Conservation (phyloP, 1,139 yeast species). For the Geotrichum reessii region DNA sequence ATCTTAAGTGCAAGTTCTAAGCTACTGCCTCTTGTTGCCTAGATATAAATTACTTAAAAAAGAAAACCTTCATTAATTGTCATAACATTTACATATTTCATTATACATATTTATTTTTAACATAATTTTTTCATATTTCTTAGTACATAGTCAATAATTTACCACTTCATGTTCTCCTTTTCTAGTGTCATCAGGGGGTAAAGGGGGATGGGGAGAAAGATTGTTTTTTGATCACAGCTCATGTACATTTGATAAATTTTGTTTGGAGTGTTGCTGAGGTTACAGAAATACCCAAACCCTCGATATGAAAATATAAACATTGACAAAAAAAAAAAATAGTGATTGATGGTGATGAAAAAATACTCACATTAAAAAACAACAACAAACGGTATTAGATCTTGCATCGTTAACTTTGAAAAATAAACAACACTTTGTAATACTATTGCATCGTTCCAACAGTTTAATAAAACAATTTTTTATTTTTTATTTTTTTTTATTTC, state of each 20-base stretch:
- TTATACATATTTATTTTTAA: neutral
- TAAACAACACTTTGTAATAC: neutral
- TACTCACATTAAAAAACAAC: no score
- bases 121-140: neutral
- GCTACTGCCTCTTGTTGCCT: neutral
- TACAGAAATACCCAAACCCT: neutral
- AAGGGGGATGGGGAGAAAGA: no score
- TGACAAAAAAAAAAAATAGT: neutral
- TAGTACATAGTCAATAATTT: neutral
- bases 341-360: no score
- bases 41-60: neutral
- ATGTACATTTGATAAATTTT: no score
- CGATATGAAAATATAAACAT: neutral
- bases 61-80: neutral
- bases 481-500: neutral
- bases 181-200: no score
- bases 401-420: no score
- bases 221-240: no score
- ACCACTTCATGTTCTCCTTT: no score
- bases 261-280: neutral
- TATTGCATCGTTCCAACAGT: neutral
- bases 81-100: neutral
- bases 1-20: conserved; percentile 22
- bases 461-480: neutral
- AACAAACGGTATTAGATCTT: no score